Percentiles rank a stretch among this genome's conserved stretches.
phyloP scores from a whole-genome alignment of 2,329 filamentous ascomycete genomes.

The Colletotrichum sp. region DNA sequence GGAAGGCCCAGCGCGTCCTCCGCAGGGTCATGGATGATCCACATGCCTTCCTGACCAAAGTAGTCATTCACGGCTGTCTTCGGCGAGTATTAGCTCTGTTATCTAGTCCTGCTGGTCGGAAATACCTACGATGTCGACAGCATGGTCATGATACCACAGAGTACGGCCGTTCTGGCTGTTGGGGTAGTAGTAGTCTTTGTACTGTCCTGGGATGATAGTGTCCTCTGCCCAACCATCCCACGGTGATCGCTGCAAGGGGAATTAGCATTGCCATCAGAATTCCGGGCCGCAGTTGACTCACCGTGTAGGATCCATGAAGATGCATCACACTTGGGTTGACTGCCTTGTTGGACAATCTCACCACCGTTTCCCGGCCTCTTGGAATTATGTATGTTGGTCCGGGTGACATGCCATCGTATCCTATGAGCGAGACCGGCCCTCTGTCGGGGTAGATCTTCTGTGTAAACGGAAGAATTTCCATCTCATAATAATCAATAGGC shows the following conservation, averaged over 20 bases:
- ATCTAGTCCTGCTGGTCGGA: no score
- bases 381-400: conserved; percentile 58
- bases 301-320: conserved; percentile 58
- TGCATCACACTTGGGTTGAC: conserved; percentile 51
- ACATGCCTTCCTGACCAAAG: conserved; percentile 60
- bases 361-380: conserved; percentile 54
- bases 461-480: neutral
- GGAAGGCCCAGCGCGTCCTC: conserved; percentile 56
- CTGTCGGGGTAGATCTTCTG: conserved; percentile 41
- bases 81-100: neutral
- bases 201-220: conserved; percentile 52
- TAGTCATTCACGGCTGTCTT: conserved; percentile 61
- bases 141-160: conserved; percentile 63
- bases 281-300: neutral
- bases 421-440: conserved; percentile 34
- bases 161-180: conserved; percentile 58
- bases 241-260: conserved; percentile 11
- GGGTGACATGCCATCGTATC: conserved; percentile 60
- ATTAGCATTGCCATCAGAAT: neutral
- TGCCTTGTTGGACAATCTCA: conserved; percentile 58
- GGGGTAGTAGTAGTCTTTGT: conserved; percentile 69
- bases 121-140: conserved; percentile 35
- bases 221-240: conserved; percentile 59
- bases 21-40: conserved; percentile 55
- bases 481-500: neutral